Conservation (phyloP, 305 asterid genomes). For the Fraxinus velutina region DNA sequence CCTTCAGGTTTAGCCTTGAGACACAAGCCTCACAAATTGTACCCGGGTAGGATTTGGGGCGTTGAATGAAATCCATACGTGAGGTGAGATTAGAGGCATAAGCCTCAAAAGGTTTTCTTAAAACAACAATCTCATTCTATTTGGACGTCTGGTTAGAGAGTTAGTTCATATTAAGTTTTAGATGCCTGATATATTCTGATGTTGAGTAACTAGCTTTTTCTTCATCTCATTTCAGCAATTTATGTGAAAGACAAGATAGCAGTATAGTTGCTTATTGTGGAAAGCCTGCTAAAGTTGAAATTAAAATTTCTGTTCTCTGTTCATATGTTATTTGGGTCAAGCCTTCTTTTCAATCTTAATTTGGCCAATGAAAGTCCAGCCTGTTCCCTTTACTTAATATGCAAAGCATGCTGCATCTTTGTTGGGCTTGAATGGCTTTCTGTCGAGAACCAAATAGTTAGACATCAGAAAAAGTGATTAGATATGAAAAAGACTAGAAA, state of each 20-base stretch:
- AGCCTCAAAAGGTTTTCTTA: background rate
- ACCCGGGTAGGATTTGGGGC: background rate
- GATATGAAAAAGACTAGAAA: background rate
- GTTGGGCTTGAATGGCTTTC: background rate
- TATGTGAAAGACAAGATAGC: background rate
- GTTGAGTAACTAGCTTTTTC: background rate
- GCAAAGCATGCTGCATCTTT: background rate
- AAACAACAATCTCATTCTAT: background rate
- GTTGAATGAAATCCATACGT: background rate
- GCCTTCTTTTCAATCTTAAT: background rate
- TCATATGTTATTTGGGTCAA: background rate
- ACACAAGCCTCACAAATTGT: background rate
- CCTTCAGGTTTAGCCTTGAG: background rate
- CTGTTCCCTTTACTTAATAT: background rate
- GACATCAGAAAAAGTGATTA: background rate
- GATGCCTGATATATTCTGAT: background rate
- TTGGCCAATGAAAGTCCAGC: background rate
- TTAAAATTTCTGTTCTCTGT: background rate
- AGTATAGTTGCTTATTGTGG: background rate
- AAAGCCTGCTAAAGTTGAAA: background rate
- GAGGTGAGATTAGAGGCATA: background rate
- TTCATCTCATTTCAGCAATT: background rate
- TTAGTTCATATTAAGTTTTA: background rate
- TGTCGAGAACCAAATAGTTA: background rate
- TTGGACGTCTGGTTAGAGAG: background rate